phyloP scores from a whole-genome alignment of 2,329 filamentous ascomycete genomes.

The Aspergillus sp. region DNA sequence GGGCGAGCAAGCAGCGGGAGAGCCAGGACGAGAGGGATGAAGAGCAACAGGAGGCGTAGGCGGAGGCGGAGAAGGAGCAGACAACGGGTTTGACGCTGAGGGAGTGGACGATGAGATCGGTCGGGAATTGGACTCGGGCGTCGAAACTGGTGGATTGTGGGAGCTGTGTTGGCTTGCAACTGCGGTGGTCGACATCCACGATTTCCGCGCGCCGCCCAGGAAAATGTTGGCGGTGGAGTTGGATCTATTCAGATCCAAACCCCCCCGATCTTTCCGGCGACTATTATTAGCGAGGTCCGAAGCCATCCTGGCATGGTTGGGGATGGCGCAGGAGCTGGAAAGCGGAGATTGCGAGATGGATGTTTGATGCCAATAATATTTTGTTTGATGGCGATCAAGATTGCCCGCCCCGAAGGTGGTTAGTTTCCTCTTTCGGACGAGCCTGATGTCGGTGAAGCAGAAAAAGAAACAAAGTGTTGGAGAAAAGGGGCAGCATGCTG shows the following conservation, averaged over 20 bases:
- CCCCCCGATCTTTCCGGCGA: not conserved
- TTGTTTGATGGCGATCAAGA: not conserved
- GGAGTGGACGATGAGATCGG: not conserved
- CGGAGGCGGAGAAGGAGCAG: not conserved
- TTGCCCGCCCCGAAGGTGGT: not conserved
- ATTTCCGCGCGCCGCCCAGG: slow-evolving; percentile 35
- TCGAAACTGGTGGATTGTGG: not conserved
- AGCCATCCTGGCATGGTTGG: slow-evolving; percentile 13
- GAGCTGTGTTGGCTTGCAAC: not conserved
- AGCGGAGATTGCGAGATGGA: not conserved
- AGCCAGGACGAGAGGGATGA: not conserved
- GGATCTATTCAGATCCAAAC: not conserved
- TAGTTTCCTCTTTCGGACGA: not conserved
- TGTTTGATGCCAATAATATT: not conserved
- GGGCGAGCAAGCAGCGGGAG: not conserved
- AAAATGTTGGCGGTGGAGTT: slow-evolving; percentile 44
- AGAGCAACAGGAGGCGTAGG: not conserved
- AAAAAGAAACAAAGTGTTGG: slow-evolving; percentile 1
- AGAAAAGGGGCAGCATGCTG: not conserved
- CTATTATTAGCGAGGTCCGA: slow-evolving; percentile 7
- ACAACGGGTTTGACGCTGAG: not conserved
- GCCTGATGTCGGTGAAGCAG: slow-evolving; percentile 4
- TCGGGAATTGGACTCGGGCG: not conserved
- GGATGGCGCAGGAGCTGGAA: not conserved
- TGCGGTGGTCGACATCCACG: slow-evolving; percentile 37